These are phyloP conservation scores for Detonula confervacea DNA, from an alignment of 352 stramenopile genomes.

Conservation along the genomic window DNA sequence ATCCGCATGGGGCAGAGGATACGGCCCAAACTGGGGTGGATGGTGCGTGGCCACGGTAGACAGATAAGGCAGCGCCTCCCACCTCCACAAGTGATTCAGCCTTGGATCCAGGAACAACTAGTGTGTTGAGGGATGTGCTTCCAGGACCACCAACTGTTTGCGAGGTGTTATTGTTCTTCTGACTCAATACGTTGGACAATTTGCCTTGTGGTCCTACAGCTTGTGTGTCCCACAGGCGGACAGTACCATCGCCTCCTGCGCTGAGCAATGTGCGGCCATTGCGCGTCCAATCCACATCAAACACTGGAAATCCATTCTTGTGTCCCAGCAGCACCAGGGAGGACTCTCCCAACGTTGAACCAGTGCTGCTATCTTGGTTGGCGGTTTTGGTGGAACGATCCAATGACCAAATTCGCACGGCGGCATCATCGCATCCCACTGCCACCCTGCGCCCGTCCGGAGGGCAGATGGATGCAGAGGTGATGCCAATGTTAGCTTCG, in stretches of 20 bases:
- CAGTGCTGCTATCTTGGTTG: slow-evolving; percentile 23
- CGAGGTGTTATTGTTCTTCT: slow-evolving; percentile 29
- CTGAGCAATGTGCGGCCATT: slow-evolving; percentile 80
- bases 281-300: slow-evolving; percentile 82
- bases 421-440: slow-evolving; percentile 79
- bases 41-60: slow-evolving; percentile 82
- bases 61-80: slow-evolving; percentile 70
- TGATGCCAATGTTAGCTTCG: slow-evolving; percentile 81
- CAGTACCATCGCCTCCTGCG: slow-evolving; percentile 78
- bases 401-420: no score
- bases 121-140: slow-evolving; percentile 49
- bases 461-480: slow-evolving; percentile 75
- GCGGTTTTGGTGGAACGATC: no score
- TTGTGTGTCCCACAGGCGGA: slow-evolving; percentile 83
- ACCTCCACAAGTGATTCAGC: slow-evolving; percentile 59
- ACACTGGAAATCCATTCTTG: slow-evolving; percentile 84
- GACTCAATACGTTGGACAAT: slow-evolving; percentile 37
- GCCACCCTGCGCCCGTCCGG: slow-evolving; percentile 73
- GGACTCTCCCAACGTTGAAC: slow-evolving; percentile 25
- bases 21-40: no score
- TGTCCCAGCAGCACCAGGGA: slow-evolving; percentile 80
- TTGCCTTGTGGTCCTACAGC: slow-evolving; percentile 72
- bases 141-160: slow-evolving; percentile 16
- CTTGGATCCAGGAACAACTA: slow-evolving; percentile 59
- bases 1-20: no score